phyloP scores from a whole-genome alignment of 2,329 filamentous ascomycete genomes.

The Cladosporium sphaerospermum region DNA sequence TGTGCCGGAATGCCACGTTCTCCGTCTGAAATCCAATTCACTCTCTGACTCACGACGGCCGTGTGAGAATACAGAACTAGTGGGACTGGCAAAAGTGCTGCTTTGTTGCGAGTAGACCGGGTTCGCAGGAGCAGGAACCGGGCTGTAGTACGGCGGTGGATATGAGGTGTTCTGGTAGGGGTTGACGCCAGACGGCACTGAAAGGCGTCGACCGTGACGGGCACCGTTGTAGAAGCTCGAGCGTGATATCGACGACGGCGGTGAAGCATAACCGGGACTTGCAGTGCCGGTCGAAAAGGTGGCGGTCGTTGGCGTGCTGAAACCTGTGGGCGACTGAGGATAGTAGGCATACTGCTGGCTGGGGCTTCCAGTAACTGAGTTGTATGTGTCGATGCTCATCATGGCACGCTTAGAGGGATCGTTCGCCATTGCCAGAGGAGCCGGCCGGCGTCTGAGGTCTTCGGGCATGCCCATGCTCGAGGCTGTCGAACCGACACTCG shows the following conservation, averaged over 20 bases:
- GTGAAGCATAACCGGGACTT: constrained; percentile 77
- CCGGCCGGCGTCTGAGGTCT: constrained; percentile 65
- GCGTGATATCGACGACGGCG: constrained; percentile 61
- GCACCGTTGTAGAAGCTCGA: constrained; percentile 68
- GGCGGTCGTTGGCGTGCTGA: constrained; percentile 76
- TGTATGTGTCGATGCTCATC: constrained; percentile 58
- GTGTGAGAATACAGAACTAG: constrained; percentile 56
- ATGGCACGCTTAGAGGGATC: constrained; percentile 58
- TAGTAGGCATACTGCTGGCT: constrained; percentile 60
- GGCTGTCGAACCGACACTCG: constrained; percentile 71
- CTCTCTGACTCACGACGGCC: constrained; percentile 60
- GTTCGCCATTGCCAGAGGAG: constrained; percentile 74
- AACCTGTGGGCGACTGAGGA: constrained; percentile 64
- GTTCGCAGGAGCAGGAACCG: constrained; percentile 44
- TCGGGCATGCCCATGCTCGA: constrained; percentile 62
- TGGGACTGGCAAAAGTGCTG: constrained; percentile 61
- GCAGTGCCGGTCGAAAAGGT: constrained; percentile 71
- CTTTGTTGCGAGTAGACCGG: constrained; percentile 52
- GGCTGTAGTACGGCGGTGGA: constrained; percentile 52
- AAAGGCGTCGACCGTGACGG: constrained; percentile 67
- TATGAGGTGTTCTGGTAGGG: constrained; percentile 58
- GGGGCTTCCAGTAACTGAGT: constrained; percentile 53
- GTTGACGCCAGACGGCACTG: constrained; percentile 69
- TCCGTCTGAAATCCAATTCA: constrained; percentile 72
- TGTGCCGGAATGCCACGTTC: constrained; percentile 86